phyloP scores from a whole-genome alignment of 2,329 filamentous ascomycete genomes.

The Rhynchosporium secalis region DNA sequence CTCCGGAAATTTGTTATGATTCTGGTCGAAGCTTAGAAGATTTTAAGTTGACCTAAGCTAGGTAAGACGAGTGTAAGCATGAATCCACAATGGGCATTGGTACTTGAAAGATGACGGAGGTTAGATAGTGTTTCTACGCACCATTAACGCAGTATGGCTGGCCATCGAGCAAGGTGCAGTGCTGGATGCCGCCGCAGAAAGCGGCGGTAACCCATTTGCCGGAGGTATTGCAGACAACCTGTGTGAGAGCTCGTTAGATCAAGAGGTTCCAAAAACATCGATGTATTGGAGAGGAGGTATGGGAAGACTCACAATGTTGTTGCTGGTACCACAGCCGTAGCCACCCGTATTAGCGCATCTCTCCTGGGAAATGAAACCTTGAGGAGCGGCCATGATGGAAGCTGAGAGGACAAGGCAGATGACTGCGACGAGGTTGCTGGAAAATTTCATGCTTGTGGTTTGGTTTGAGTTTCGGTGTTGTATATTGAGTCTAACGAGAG shows the following conservation, averaged over 20 bases:
- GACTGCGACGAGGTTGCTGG: slow-evolving; percentile 9
- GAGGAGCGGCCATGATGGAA: neutral
- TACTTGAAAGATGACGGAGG: neutral
- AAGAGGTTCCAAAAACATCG: neutral
- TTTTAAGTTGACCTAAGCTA: neutral
- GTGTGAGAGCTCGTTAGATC: neutral
- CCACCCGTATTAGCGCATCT: neutral
- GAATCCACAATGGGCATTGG: neutral
- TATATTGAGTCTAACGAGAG: too few relatives aligned
- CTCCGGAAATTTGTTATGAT: neutral
- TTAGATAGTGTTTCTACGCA: neutral
- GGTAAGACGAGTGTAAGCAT: neutral
- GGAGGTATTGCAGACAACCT: slow-evolving; percentile 3
- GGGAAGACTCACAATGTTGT: neutral
- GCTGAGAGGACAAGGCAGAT: neutral
- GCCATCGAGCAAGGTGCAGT: neutral
- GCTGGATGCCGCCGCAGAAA: slow-evolving; percentile 3
- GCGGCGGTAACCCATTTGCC: slow-evolving; percentile 8
- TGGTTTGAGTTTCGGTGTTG: neutral
- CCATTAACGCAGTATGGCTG: neutral
- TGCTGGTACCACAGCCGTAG: neutral
- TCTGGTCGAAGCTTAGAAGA: neutral
- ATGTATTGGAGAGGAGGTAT: neutral
- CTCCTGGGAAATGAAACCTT: slow-evolving; percentile 6
- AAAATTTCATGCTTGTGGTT: slow-evolving; percentile 1